Conservation (phyloP, 495 filamentous ascomycete species). For the Geopyxis carbonaria region DNA sequence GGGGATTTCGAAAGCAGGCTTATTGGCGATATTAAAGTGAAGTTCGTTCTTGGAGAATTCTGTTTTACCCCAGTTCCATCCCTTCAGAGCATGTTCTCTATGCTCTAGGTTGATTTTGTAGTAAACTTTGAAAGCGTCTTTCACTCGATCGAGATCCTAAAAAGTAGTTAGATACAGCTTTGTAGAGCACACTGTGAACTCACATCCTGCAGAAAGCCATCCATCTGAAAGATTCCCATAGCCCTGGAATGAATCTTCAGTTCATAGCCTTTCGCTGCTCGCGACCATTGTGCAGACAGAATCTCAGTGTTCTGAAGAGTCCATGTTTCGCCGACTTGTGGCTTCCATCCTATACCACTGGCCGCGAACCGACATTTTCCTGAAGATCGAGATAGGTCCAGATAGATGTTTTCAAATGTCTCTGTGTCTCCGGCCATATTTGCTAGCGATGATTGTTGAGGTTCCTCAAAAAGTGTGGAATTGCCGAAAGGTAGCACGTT, state of each 20-base stretch:
- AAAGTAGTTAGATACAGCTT: not conserved
- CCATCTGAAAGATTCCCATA: constrained; percentile 76
- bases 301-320: constrained; percentile 75
- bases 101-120: constrained; percentile 84
- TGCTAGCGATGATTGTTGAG: not conserved
- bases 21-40: constrained; percentile 89
- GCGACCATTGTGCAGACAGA: constrained; percentile 78
- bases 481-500: too few relatives aligned
- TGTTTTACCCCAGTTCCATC: constrained; percentile 99
- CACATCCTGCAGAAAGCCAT: constrained; percentile 76
- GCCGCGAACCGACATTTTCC: constrained; percentile 91
- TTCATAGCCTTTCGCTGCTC: constrained; percentile 81
- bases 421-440: constrained; percentile 34
- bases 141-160: constrained; percentile 76
- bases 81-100: constrained; percentile 83
- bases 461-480: too few relatives aligned
- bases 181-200: too few relatives aligned
- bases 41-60: constrained; percentile 94
- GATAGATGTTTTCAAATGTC: constrained; percentile 88
- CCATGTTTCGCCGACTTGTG: constrained; percentile 75
- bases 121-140: constrained; percentile 87
- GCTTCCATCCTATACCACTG: constrained; percentile 86
- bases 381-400: constrained; percentile 76
- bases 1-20: constrained; percentile 91
- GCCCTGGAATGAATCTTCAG: constrained; percentile 71